phyloP scores from a whole-genome alignment of 305 asterid species.

The Fraxinus platypoda region DNA sequence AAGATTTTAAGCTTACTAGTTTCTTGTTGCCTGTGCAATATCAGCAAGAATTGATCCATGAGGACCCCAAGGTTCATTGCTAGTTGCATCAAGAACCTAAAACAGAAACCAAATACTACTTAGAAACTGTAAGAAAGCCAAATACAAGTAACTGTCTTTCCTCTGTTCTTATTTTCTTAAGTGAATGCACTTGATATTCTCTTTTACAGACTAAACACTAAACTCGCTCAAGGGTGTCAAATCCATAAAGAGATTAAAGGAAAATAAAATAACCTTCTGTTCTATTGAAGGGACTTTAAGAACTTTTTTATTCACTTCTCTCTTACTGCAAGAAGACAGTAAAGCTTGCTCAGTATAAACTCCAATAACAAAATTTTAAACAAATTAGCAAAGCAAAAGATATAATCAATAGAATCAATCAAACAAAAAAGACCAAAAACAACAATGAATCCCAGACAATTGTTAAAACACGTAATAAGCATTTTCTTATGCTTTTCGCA shows the following conservation, averaged over 20 bases:
- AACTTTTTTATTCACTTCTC: slow-evolving; percentile 96
- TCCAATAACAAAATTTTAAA: slow-evolving; percentile 8
- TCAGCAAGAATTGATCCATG: slow-evolving; percentile 94
- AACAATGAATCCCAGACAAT: not conserved
- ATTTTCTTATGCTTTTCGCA: not conserved
- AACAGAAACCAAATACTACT: slow-evolving; percentile 19
- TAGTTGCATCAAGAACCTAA: slow-evolving; percentile 96
- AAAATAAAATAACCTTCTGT: slow-evolving; percentile 59
- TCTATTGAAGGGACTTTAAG: slow-evolving; percentile 92
- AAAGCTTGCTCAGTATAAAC: slow-evolving; percentile 14
- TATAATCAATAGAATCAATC: not conserved
- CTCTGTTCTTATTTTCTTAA: not conserved
- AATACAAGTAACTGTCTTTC: slow-evolving; percentile 2
- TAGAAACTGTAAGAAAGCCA: slow-evolving; percentile 3
- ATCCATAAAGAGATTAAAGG: slow-evolving; percentile 8
- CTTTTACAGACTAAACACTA: not conserved
- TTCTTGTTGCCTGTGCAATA: slow-evolving; percentile 86
- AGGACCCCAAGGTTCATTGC: slow-evolving; percentile 99
- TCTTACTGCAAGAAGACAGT: slow-evolving; percentile 68
- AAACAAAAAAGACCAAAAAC: not conserved
- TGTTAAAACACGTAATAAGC: not conserved
- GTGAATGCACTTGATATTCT: not conserved
- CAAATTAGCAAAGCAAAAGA: not conserved
- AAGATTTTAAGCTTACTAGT: slow-evolving; percentile 55
- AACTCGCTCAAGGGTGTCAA: not conserved